Evolutionary conservation across 306 rosid species (phyloP).

Genomic region (Astragalus membranaceus): DNA sequence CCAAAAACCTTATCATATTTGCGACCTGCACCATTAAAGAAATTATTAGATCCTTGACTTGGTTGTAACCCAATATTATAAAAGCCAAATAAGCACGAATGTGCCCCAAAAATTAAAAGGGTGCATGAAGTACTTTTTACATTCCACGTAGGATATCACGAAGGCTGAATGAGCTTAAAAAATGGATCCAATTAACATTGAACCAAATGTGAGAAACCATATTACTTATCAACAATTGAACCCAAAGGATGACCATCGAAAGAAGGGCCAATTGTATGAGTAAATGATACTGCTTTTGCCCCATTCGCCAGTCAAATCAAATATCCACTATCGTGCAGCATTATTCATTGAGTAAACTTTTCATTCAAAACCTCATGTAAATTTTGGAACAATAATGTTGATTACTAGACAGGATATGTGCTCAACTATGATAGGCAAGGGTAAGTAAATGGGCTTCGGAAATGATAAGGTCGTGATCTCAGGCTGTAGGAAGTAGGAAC

Average conservation of each 20-base stretch:
- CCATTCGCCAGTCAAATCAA: not conserved
- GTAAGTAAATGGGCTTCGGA: constrained; percentile 1
- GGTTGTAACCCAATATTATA: not conserved
- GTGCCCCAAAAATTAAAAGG: not conserved
- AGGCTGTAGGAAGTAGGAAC: not conserved
- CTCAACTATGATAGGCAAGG: not conserved
- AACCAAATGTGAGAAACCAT: not conserved
- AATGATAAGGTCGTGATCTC: not conserved
- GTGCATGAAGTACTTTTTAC: not conserved
- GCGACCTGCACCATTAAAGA: constrained; percentile 60
- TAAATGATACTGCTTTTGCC: not conserved
- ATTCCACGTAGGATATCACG: not conserved
- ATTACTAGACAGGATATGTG: not conserved
- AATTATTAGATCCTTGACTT: not conserved
- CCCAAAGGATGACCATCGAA: not conserved
- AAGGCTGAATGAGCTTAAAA: not conserved
- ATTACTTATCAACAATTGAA: constrained; percentile 3
- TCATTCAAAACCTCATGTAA: not conserved
- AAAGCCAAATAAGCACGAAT: not conserved
- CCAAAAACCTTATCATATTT: constrained; percentile 87
- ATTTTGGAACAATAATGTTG: constrained; percentile 6
- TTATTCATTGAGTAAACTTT: not conserved
- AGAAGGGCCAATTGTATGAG: not conserved
- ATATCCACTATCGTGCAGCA: not conserved
- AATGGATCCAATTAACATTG: not conserved